Evolutionary conservation across 805 yeast genomes (phyloP).

Genomic region (Saccharomyces mikatae): DNA sequence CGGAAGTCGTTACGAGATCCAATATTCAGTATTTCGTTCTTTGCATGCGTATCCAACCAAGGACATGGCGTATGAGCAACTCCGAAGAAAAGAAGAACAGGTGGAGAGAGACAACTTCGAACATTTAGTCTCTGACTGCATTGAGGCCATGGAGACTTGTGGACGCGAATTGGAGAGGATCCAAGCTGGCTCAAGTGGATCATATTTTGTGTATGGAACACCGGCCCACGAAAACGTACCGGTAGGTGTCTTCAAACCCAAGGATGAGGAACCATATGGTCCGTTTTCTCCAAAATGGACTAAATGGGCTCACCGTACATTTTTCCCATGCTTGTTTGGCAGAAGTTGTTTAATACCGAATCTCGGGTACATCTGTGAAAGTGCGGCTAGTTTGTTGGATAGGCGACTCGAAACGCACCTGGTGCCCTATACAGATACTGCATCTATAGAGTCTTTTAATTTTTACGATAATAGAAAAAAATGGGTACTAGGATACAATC

Average conservation of each 20-base stretch:
- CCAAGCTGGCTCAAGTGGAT: conserved; percentile 61
- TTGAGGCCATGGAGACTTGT: conserved; percentile 37
- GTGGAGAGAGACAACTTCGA: conserved; percentile 5
- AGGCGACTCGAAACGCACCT: conserved; percentile 48
- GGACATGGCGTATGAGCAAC: conserved; percentile 6
- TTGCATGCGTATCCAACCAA: conserved; percentile 25
- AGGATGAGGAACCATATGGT: conserved; percentile 76
- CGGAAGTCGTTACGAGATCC: conserved; percentile 36
- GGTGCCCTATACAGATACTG: conserved; percentile 60
- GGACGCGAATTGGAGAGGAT: conserved; percentile 46
- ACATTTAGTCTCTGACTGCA: conserved; percentile 35
- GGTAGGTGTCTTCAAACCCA: conserved; percentile 65
- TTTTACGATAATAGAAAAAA: conserved; percentile 29
- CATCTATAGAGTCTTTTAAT: conserved; percentile 38
- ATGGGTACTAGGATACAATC: conserved; percentile 11
- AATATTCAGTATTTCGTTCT: conserved; percentile 48
- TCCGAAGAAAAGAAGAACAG: background rate
- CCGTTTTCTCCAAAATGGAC: conserved; percentile 74
- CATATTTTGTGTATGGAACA: conserved; percentile 47
- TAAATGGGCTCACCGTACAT: conserved; percentile 66
- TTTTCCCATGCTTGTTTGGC: conserved; percentile 73
- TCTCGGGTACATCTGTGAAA: conserved; percentile 62
- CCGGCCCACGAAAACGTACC: conserved; percentile 16
- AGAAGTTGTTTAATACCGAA: conserved; percentile 66
- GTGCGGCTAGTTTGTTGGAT: conserved; percentile 63